Conservation (phyloP, 768 basidiomycete genomes). For the Amanita molliuscula region DNA sequence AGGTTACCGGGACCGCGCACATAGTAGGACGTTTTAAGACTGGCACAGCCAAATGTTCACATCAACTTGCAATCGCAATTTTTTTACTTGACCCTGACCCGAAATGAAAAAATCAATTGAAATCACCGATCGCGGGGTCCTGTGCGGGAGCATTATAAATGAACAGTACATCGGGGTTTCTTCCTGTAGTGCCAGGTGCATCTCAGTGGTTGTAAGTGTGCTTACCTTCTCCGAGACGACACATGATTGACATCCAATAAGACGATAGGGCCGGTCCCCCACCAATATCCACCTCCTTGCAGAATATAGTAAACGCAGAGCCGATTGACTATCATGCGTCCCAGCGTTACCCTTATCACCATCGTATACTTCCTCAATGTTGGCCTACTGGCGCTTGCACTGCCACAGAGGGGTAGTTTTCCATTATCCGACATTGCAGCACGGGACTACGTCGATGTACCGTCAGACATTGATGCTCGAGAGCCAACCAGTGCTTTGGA, state of each 20-base stretch:
- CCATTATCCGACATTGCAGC: background rate
- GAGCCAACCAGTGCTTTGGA: background rate
- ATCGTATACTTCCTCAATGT: background rate
- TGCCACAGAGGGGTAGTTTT: background rate
- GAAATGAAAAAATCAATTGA: no score
- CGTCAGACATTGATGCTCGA: background rate
- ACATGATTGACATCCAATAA: background rate
- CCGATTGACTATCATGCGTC: background rate
- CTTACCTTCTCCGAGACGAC: background rate
- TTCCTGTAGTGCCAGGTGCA: background rate
- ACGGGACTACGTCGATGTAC: background rate
- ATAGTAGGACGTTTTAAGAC: no score
- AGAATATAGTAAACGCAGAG: background rate
- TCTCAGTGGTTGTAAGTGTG: background rate
- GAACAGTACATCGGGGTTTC: background rate
- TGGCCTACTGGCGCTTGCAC: background rate
- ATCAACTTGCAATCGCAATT: no score
- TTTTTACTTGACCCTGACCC: no score
- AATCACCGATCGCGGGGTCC: no score
- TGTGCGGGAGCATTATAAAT: no score
- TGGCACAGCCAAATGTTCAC: no score
- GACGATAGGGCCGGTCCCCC: slow-evolving; percentile 1
- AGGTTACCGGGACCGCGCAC: no score
- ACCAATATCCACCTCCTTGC: background rate
- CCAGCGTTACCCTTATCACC: background rate